Evolutionary conservation across 495 filamentous ascomycete species (phyloP), one percentile per base, ranked within the genome.

Genomic region (Bathelium albidoporum): DNA sequence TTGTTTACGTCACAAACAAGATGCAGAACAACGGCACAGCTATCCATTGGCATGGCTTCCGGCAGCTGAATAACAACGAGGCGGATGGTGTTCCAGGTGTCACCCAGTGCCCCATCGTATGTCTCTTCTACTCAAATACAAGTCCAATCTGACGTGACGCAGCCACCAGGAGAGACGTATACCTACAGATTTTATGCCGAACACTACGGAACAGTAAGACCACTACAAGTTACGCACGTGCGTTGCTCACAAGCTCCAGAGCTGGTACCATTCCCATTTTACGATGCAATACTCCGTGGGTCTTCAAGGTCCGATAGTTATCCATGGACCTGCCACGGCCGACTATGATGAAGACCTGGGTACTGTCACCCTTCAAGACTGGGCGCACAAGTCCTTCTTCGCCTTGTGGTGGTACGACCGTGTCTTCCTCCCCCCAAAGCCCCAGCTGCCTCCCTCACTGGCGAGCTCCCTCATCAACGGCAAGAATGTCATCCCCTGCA

Each of bases 401-500:
- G 32, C 26, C 53, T 58, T 41, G 32, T 62, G 44, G 32, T 63
- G 60, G 39, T 62, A 32, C 36, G 29, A 53, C 39, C 41, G 43
- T 62, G 61, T 36, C 18, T 55, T 32, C 44, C 18, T 29, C 34
- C 66, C 74, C 1, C 49, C 49, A 24, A 61, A 43, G 11, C 36
- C 34, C 31, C 59, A 61, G 36, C 59, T 64, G 59, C 71, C 71
- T 26, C 71, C 74, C 3, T 55, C 49, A 24, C 49, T 55, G 24
- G 49, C 20, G 9, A 55, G 49, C 49, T 26, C 49, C 44, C 52
- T 72, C 41, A 71, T 72, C 65, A 72, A 72, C 60, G 70, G 70
- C 43, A 70, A 70, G 63, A 71, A 68, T 65, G 59, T 69, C 20
- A 83, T 85, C 62, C 44, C 44, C 41, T 63, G 45, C 31, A 55